A percentile compares a stretch with the other conserved stretches of the same genome.
Evolutionary conservation across 2,329 filamentous ascomycete genomes (phyloP).

Genomic region (Basipetospora sp.): DNA sequence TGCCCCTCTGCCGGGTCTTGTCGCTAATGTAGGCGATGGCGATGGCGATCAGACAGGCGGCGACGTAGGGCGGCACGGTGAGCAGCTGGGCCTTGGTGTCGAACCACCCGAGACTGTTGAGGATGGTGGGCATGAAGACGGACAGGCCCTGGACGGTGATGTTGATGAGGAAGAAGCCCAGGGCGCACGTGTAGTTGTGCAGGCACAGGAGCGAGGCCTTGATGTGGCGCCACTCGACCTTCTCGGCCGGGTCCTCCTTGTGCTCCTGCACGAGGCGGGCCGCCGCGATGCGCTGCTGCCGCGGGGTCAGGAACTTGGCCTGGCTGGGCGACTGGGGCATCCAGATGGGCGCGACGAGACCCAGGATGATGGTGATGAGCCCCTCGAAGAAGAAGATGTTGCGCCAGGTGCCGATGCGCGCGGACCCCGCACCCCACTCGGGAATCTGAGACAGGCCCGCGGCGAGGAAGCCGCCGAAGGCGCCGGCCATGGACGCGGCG

Average conservation of each 20-base stretch:
- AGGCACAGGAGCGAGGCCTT: conserved; percentile 37
- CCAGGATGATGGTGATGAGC: conserved; percentile 35
- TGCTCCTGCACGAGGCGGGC: conserved; percentile 37
- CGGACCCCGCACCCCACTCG: conserved; percentile 30
- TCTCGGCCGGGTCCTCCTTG: conserved; percentile 28
- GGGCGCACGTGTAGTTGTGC: conserved; percentile 43
- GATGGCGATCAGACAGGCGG: conserved; percentile 24
- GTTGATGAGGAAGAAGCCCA: conserved; percentile 45
- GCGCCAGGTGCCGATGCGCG: conserved; percentile 35
- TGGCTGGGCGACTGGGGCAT: conserved; percentile 35
- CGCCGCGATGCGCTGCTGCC: conserved; percentile 38
- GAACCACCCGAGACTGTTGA: conserved; percentile 27
- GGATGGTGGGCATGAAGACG: conserved; percentile 34
- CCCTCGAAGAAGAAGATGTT: conserved; percentile 53
- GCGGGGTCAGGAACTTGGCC: conserved; percentile 34
- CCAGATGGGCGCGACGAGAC: conserved; percentile 31
- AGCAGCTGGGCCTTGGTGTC: conserved; percentile 26
- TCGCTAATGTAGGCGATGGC: conserved; percentile 15
- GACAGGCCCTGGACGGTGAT: conserved; percentile 41
- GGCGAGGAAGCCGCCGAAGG: conserved; percentile 42
- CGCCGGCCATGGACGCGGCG: conserved; percentile 38
- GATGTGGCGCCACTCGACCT: conserved; percentile 32
- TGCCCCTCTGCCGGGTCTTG: conserved; percentile 21
- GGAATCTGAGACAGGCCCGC: conserved; percentile 36
- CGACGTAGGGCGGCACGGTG: conserved; percentile 29